Conservation (phyloP, 2,329 filamentous ascomycete species). For the Dothideomycetes sp. region DNA sequence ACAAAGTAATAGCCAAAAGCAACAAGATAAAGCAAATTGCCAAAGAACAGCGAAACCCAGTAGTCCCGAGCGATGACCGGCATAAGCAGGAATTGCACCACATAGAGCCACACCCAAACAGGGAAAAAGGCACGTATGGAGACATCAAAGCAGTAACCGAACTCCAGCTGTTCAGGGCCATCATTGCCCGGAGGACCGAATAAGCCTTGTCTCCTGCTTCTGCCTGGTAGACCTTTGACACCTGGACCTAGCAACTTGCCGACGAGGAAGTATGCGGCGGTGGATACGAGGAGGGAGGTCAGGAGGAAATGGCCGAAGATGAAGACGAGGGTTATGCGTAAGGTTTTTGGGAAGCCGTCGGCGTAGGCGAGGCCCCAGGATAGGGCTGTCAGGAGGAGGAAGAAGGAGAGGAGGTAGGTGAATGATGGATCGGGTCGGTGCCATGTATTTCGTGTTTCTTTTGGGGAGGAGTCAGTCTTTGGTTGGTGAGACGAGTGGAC, state of each 20-base stretch:
- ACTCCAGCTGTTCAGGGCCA: slow-evolving; percentile 50
- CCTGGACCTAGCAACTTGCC: slow-evolving; percentile 52
- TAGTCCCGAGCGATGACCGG: slow-evolving; percentile 48
- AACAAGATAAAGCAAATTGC: slow-evolving; percentile 58
- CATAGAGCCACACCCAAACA: slow-evolving; percentile 57
- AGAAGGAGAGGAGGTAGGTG: slow-evolving; percentile 59
- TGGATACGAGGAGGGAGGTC: slow-evolving; percentile 50
- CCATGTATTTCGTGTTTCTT: slow-evolving; percentile 60
- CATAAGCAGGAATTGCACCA: slow-evolving; percentile 58
- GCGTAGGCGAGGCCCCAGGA: slow-evolving; percentile 53
- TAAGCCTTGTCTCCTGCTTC: slow-evolving; percentile 46
- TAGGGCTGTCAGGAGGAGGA: slow-evolving; percentile 44
- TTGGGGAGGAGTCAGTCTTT: slow-evolving; percentile 4
- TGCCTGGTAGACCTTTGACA: slow-evolving; percentile 41
- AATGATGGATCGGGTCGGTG: slow-evolving; percentile 61
- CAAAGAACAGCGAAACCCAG: slow-evolving; percentile 51
- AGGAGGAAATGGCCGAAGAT: slow-evolving; percentile 53
- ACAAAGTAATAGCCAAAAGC: slow-evolving; percentile 59
- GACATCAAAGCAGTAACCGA: slow-evolving; percentile 64
- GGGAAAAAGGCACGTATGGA: slow-evolving; percentile 60
- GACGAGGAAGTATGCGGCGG: slow-evolving; percentile 55
- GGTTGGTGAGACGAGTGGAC: neutral
- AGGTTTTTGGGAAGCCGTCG: slow-evolving; percentile 32
- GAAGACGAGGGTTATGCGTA: slow-evolving; percentile 40
- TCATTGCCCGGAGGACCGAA: slow-evolving; percentile 48